Conservation (phyloP, 2,329 filamentous ascomycete genomes). For the Aspergillus sp. region DNA sequence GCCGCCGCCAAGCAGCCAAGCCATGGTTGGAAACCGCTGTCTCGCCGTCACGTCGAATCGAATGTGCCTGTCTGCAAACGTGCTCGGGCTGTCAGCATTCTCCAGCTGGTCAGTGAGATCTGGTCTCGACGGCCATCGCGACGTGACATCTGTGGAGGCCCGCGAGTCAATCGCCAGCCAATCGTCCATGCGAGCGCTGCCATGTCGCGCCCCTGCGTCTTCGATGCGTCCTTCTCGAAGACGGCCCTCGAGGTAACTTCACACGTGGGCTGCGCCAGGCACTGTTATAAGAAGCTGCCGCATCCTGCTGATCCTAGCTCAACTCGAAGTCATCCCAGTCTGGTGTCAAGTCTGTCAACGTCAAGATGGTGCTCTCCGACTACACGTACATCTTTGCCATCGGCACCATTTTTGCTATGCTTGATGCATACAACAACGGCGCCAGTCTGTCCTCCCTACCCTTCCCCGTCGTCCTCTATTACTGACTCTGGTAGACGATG, state of each 20-base stretch:
- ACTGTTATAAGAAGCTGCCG: neutral
- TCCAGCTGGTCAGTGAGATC: neutral
- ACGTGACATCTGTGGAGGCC: neutral
- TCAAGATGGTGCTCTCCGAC: slow-evolving; percentile 59
- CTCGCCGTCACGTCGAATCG: neutral
- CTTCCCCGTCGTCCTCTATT: neutral
- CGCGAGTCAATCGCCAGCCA: neutral
- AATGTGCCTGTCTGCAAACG: neutral
- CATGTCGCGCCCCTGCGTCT: neutral
- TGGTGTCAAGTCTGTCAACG: neutral
- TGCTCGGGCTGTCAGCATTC: neutral
- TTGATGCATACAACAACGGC: slow-evolving; percentile 77
- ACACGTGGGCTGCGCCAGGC: neutral
- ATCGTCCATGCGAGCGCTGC: neutral
- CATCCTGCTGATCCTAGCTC: neutral
- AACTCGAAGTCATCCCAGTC: neutral
- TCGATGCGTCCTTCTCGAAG: neutral
- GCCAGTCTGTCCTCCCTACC: slow-evolving; percentile 59
- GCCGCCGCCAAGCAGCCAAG: neutral
- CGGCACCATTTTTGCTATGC: slow-evolving; percentile 72
- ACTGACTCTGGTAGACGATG: slow-evolving; percentile 71
- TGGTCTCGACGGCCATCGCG: neutral
- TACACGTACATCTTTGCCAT: slow-evolving; percentile 74
- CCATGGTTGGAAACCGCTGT: neutral
- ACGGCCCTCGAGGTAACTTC: too few relatives aligned